Evolutionary conservation across 140 eudicot species (phyloP).

Genomic region (Stevia rebaudiana): DNA sequence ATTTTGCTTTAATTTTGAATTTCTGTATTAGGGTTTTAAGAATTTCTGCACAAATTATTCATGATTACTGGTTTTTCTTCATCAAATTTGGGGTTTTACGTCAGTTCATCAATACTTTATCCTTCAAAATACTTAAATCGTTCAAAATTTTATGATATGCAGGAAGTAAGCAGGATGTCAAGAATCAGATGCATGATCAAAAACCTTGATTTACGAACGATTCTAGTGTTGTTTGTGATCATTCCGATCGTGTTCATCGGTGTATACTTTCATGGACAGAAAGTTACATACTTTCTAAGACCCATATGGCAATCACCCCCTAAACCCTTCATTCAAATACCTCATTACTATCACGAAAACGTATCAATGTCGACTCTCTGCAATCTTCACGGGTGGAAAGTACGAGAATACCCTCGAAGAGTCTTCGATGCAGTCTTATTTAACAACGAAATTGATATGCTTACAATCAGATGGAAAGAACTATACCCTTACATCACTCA

Average conservation of each 20-base stretch:
- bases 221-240: slow-evolving; percentile 33
- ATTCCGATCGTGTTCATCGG: slow-evolving; percentile 31
- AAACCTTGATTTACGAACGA: slow-evolving; percentile 35
- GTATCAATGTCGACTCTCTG: slow-evolving; percentile 43
- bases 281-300: slow-evolving; percentile 43
- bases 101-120: too few relatives aligned
- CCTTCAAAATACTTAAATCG: too few relatives aligned
- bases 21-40: slow-evolving; percentile 1
- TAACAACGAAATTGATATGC: slow-evolving; percentile 59
- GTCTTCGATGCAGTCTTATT: slow-evolving; percentile 56
- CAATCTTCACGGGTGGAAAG: slow-evolving; percentile 50
- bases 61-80: too few relatives aligned
- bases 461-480: slow-evolving; percentile 53
- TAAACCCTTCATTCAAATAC: slow-evolving; percentile 37
- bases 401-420: slow-evolving; percentile 53
- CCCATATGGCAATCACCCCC: slow-evolving; percentile 63
- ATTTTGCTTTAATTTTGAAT: slow-evolving; percentile 7
- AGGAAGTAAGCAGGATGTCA: slow-evolving; percentile 39
- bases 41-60: too few relatives aligned
- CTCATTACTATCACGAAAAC: slow-evolving; percentile 46
- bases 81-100: too few relatives aligned
- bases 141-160: slow-evolving; percentile 4
- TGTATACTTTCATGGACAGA: slow-evolving; percentile 44
- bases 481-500: slow-evolving; percentile 48
- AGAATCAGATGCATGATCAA: slow-evolving; percentile 40